Base-by-base conservation (phyloP, 2,329 filamentous ascomycete species). In the Cladobotryum protrusum region DNA sequence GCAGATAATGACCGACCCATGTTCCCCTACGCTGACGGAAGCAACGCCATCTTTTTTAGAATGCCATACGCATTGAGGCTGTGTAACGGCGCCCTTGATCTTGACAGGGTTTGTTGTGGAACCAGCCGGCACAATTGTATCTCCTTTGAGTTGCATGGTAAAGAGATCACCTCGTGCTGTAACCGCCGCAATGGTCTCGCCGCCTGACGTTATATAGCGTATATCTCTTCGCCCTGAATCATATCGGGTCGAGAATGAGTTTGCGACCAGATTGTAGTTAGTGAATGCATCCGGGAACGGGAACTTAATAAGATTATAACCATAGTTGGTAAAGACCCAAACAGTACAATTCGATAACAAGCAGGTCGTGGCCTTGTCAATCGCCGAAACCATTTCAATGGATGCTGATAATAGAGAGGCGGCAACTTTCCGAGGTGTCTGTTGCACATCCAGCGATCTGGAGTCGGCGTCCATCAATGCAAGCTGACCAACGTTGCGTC, bases 381-480 rank as follows among this genome's bases (percentile, higher is more conserved):
- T 96, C 3, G 91, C 92, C 1, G 88, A 87, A 0, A 93, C 88
- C 64, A 86, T 87, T 20, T 79, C 72, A 47, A 99, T 96, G 0
- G 65, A 81, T 3, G 82, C 81, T 11, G 78, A 78, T 13, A 71
- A 50, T 1, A 95, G 75, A 0, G 90, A 93, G 0, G 89, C 89
- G 0, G 89, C 91, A 40, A 99, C 91, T 62, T 87, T 92, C 43
- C 93, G 82, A 19, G 93, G 93, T 1, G 81, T 83, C 17, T 79
- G 71, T 62, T 97, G 93, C n/a, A 86, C 72, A 58, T 93, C 88
- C 5, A 97, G 77, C 1, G 90, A 96, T 42, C 91, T 83, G 20
- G 93, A 95, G 68, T 97, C 92, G 0, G 93, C 92, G 65, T 96
- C 93, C 71, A 96, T 90, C 47, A 99, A 77, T 5, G 90, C 93